Base-by-base conservation (phyloP, 2,329 filamentous ascomycete species). In the Neofusicoccum cordaticola region DNA sequence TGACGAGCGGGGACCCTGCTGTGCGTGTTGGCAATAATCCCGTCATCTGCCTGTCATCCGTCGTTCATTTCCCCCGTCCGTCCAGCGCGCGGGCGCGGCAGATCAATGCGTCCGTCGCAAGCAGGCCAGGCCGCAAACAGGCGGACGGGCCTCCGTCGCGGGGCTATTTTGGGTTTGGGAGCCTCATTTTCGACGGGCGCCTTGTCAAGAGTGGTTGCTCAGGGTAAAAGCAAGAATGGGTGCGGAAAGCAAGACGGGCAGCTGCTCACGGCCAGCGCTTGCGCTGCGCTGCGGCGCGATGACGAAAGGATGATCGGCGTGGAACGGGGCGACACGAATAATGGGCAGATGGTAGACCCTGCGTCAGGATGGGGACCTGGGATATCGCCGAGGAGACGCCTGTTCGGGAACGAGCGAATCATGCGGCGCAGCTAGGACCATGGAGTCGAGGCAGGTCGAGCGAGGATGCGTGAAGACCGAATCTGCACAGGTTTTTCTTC, bases 301-400 rank as follows among this genome's bases (percentile, higher is more conserved):
- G 56, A 60, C 56, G 56, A 60, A 60, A 48, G 42, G 44, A 60
- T 60, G 41, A 60, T 60, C 56, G 42, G 27, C 56, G 19, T 45
- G 41, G 42, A 60, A 47, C 31, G 56, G 42, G 56, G 42, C n/a
- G 56, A 47, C 31, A 60, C 56, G 56, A 60, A 34, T 35, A 60
- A 60, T 60, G 56, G 42, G 56, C 31, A 19, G 42, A 47, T 19
- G n/a, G 50, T n/a, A 60, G 56, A 60, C 56, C 56, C 56, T 60
- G 56, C 56, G 56, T 60, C 39, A 47, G 42, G 31, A 47, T 42
- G 56, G 39, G 11, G n/a, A 8, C 7, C 15, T 37, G 37, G 52
- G 27, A 9, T 41, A 6, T 13, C 53, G 41, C 41, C 41, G 56
- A 47, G 42, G 56, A 47, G 56, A 31, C 56, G 56, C 56, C 56